These are phyloP conservation scores for Oryza coarctata DNA, from an alignment of 176 grass and related monocot species.

Conservation along the genomic window DNA sequence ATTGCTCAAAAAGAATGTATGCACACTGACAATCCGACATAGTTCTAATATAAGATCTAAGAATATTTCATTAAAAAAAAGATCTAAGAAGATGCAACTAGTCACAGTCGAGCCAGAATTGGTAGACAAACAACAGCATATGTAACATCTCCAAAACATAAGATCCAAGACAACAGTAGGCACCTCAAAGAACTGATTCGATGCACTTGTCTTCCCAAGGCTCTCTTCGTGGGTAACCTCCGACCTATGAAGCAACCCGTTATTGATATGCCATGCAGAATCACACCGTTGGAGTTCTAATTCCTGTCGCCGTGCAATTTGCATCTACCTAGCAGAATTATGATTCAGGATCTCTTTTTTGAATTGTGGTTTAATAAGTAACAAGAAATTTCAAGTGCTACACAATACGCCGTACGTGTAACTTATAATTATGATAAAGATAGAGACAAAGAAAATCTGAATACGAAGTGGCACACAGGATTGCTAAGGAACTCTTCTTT, in stretches of 20 bases:
- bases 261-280: constrained; percentile 26
- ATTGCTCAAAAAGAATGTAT: background rate
- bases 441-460: constrained; percentile 6
- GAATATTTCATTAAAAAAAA: background rate
- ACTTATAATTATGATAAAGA: background rate
- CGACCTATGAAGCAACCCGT: constrained; percentile 58
- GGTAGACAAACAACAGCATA: background rate
- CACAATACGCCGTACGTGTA: background rate
- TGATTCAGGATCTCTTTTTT: constrained; percentile 26
- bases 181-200: constrained; percentile 88
- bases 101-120: background rate
- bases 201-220: constrained; percentile 69
- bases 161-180: background rate
- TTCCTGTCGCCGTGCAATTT: constrained; percentile 47
- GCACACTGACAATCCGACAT: background rate
- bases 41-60: background rate
- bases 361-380: background rate
- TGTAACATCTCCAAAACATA: background rate
- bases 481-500: constrained; percentile 81
- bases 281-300: constrained; percentile 7
- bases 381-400: background rate
- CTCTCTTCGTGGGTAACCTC: constrained; percentile 60
- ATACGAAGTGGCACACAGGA: constrained; percentile 52
- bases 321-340: constrained; percentile 73
- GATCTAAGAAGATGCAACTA: background rate